Base-by-base conservation (phyloP, 2,329 filamentous ascomycete species). In the Periglandula ipomoeae region DNA sequence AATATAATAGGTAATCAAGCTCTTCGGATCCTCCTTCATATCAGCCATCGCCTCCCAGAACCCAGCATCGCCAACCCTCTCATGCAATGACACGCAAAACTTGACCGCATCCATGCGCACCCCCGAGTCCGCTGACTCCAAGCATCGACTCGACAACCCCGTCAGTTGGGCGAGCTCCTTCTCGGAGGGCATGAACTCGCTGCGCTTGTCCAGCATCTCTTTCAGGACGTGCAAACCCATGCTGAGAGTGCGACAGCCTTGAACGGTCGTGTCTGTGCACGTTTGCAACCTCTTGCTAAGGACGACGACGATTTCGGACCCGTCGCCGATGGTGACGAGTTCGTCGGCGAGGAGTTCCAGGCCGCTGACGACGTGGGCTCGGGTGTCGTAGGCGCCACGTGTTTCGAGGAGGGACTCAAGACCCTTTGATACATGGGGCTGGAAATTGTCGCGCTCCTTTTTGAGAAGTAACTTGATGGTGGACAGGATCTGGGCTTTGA, bases 1-100 rank as follows among this genome's bases (percentile, higher is more conserved):
- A 59, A 89, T 84, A 64, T 89, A 90, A 62, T 90, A 90, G 9
- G 84, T 89, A 58, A 90, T 82, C 52, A 90, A 65, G 56, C 83
- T 89, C 70, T 88, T 79, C 20, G 85, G 80, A 55, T 87, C 85
- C 55, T 89, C 85, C 59, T 79, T 77, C 27, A 86, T 73, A 9
- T 70, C 75, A 50, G 73, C 78, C 58, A 89, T 71, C 22, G 75
- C 74, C 30, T 75, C 75, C 86, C 86, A 91, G 61, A 90, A 90
- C 26, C 59, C 60, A 9, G 58, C 65, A 48, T 83, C 79, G 11
- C 81, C 80, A 8, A 84, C 72, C 10, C 76, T 66, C 42, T 74
- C 71, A 61, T 89, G 84, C 52, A 89, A 67, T 50, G 82, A 80
- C 23, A 89, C 81, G 57, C 85, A 89, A n/a, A 89, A 73, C 61